Evolutionary conservation across 768 basidiomycete genomes (phyloP), one percentile per base, ranked within the genome.

Genomic region (Boletus vermiculosoides): DNA sequence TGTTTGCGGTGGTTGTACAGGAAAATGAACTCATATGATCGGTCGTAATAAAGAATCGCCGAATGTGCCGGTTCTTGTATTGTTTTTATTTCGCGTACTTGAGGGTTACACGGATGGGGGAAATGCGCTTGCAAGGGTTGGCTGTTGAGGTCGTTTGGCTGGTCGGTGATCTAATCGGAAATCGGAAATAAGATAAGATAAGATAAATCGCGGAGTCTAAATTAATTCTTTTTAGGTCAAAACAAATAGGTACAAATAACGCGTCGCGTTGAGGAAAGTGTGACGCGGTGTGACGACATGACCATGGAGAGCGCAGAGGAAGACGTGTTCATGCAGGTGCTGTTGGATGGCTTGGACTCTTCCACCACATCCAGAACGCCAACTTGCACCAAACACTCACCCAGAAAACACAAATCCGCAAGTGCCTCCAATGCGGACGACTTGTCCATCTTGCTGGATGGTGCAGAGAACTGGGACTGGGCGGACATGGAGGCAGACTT

Each of bases 381-480:
- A 71, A 74, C 37, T 76, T 30, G 30, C 10, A 6, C 42, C 15
- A 52, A 50, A 44, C 42, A 33, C 64, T 73, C 45, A 66, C 78
- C 54, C 50, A 60, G 55, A 64, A 74, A 60, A 50, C 48, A 2
- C 36, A 13, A 50, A 55, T 50, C 33, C 10, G 5, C 23, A 22
- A n/a, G 11, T 8, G 0, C 13, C 6, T 20, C 62, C 55, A 54
- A 55, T 28, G 28, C 28, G 55, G 39, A 41, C 28, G 82, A 86
- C 57, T 62, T 86, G 31, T 66, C 72, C 3, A 65, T 71, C 4
- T 74, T 89, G 15, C 64, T 87, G n/a, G 81, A 85, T 30, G 88
- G 86, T 0, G 83, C 83, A 1, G 88, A 87, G 63, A 75, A 79
- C 37, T 88, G 87, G 85, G 85, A 90, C 60, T 84, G 86, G 81